Base-by-base conservation (phyloP, 495 filamentous ascomycete species). In the Annulohypoxylon bovei region DNA sequence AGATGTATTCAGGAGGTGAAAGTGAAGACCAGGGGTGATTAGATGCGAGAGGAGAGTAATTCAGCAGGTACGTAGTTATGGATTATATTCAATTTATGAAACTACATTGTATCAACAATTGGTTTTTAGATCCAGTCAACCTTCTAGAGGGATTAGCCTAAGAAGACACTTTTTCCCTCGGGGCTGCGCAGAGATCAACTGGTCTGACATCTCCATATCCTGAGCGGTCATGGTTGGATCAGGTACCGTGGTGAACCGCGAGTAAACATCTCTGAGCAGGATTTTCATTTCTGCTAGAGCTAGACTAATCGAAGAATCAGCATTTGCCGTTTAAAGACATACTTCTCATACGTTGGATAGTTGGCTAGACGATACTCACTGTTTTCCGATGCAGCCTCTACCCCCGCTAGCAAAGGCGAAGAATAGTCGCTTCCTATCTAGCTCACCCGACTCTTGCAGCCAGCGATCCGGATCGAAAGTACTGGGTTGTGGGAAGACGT, bases 211-310 rank as follows among this genome's bases (percentile, higher is more conserved):
- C 32, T 85, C 81, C 83, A 85, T 83, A 72, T 85, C 85, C 22
- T 74, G 77, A 12, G 73, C 80, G 22, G 56, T 75, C 87, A 88
- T 89, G 35, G 83, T 78, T 3, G 68, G 62, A 6, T 88, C 84
- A 5, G 87, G 82, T 0, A 78, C 70, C 1, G 89, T 89, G 12
- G 75, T 80, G 53, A 85, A 90, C 3, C 75, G 78, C 5, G 84
- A 84, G 73, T 91, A 91, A 3, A 90, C 81, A 40, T 84, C 86
- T 20, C 77, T 77, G 16, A 91, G 79, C 33, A 90, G 73, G 8
- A 81, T 80, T 77, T 88, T 90, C 88, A 91, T 90, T 72, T 91
- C 88, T 30, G 85, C 83, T n/a, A 88, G 81, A 0, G 88, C 89
- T 37, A 91, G 80, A 73, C 88, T 90, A 64, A 52, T 6, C 63